Percentiles rank a stretch among this genome's conserved stretches.
Conservation (phyloP, 768 basidiomycete species). For the Termitomyces sp. region DNA sequence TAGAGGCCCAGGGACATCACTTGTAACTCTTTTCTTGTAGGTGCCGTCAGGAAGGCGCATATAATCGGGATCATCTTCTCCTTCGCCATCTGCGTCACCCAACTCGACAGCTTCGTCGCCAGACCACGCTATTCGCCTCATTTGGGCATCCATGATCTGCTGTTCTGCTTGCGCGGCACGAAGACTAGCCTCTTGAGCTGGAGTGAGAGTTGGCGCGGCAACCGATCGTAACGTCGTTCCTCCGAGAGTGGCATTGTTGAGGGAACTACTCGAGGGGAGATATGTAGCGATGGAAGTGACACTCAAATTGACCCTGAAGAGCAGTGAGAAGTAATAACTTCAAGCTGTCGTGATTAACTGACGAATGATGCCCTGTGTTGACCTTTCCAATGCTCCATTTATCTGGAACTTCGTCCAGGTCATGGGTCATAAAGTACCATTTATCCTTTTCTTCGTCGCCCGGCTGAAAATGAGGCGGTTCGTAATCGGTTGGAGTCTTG, state of each 20-base stretch:
- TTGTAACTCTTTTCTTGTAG: conserved; percentile 21
- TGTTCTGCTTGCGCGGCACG: conserved; percentile 55
- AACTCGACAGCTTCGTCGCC: conserved; percentile 49
- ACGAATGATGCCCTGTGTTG: conserved; percentile 76
- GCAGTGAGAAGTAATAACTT: neutral
- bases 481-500: conserved; percentile 76
- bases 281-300: conserved; percentile 74
- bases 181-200: conserved; percentile 54
- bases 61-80: conserved; percentile 57
- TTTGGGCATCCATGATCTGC: conserved; percentile 60
- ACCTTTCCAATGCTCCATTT: conserved; percentile 66
- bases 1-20: conserved; percentile 23
- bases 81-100: conserved; percentile 55
- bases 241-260: conserved; percentile 54
- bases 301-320: conserved; percentile 61
- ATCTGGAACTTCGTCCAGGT: conserved; percentile 70
- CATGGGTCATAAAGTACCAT: conserved; percentile 83
- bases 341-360: conserved; percentile 18
- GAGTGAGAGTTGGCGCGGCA: conserved; percentile 43
- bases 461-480: conserved; percentile 76
- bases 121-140: conserved; percentile 67
- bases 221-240: conserved; percentile 41
- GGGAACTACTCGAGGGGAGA: conserved; percentile 58
- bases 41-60: conserved; percentile 34
- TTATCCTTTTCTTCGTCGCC: conserved; percentile 72